These are phyloP conservation scores for Pancytospora epiphaga DNA, from an alignment of 371 early-diverging fungal species.

Conservation along the genomic window DNA sequence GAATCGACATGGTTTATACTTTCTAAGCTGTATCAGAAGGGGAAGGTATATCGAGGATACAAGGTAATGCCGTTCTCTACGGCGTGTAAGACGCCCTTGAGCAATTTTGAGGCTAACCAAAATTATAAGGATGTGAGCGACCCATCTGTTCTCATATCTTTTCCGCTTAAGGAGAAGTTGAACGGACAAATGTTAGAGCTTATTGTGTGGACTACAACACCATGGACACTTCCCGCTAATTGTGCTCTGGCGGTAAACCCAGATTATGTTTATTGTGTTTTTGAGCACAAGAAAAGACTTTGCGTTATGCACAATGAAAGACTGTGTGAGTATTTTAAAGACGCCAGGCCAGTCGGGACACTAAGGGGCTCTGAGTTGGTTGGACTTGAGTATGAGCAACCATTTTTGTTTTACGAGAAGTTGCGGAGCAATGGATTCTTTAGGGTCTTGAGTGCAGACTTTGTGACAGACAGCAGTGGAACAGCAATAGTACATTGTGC, in stretches of 20 bases:
- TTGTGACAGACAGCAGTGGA: conserved; percentile 87
- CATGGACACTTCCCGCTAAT: conserved; percentile 97
- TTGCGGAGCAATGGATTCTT: conserved; percentile 67
- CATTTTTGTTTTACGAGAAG: conserved; percentile 73
- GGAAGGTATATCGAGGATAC: conserved; percentile 87
- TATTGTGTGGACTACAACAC: conserved; percentile 98
- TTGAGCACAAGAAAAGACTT: conserved; percentile 64
- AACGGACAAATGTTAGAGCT: conserved; percentile 70
- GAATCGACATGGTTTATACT: conserved; percentile 98
- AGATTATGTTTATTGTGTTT: conserved; percentile 81
- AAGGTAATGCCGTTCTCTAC: conserved; percentile 98
- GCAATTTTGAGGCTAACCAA: conserved; percentile 96
- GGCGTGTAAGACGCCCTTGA: conserved; percentile 83
- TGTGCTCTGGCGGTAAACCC: conserved; percentile 83
- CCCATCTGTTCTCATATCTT: conserved; percentile 82
- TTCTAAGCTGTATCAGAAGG: conserved; percentile 84
- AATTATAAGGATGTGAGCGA: conserved; percentile 97
- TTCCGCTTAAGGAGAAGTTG: conserved; percentile 67
- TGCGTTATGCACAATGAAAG: conserved; percentile 39
- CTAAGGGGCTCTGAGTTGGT: conserved; percentile 73
- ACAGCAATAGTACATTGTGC: conserved; percentile 98
- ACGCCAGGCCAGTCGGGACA: conserved; percentile 68
- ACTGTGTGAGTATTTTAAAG: conserved; percentile 44
- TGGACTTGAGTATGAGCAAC: conserved; percentile 77
- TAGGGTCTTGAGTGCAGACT: conserved; percentile 74